phyloP scores from a whole-genome alignment of 1,284 basidiomycete genomes.

The Somion occarium region DNA sequence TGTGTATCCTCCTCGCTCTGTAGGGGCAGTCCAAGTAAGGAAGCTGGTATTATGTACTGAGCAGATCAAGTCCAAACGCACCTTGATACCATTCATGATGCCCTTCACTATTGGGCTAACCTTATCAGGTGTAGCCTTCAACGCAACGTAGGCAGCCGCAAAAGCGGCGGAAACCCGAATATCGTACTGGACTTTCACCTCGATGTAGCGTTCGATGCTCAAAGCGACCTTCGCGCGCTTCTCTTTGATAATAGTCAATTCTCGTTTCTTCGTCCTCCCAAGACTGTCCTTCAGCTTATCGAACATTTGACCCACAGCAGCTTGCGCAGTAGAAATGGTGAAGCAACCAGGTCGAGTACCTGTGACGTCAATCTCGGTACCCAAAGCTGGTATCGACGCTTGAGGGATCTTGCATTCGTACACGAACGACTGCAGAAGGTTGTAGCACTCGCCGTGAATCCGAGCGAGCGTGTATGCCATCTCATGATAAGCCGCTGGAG shows the following conservation, averaged over 20 bases:
- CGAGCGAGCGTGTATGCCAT: conserved; percentile 82
- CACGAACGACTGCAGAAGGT: conserved; percentile 77
- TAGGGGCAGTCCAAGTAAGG: neutral
- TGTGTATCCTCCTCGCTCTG: conserved; percentile 89
- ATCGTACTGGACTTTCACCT: conserved; percentile 85
- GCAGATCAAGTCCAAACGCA: conserved; percentile 26
- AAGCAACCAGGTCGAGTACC: conserved; percentile 66
- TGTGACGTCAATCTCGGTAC: conserved; percentile 74
- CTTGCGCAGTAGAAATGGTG: conserved; percentile 76
- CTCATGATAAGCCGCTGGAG: conserved; percentile 86
- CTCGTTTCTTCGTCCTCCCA: conserved; percentile 74
- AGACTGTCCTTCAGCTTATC: conserved; percentile 70
- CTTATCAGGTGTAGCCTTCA: conserved; percentile 84
- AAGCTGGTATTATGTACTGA: neutral
- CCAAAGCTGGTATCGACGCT: conserved; percentile 77
- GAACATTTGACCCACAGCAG: conserved; percentile 71
- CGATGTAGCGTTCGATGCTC: conserved; percentile 81
- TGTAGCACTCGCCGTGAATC: conserved; percentile 78
- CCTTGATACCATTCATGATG: conserved; percentile 98
- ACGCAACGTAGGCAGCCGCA: conserved; percentile 86
- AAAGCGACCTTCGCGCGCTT: conserved; percentile 68
- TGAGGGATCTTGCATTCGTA: conserved; percentile 83
- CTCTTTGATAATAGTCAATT: conserved; percentile 74
- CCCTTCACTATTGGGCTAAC: conserved; percentile 96
- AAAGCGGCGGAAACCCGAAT: conserved; percentile 86